Evolutionary conservation across 129 eudicot species (phyloP).

Genomic region (Silybum marianum): DNA sequence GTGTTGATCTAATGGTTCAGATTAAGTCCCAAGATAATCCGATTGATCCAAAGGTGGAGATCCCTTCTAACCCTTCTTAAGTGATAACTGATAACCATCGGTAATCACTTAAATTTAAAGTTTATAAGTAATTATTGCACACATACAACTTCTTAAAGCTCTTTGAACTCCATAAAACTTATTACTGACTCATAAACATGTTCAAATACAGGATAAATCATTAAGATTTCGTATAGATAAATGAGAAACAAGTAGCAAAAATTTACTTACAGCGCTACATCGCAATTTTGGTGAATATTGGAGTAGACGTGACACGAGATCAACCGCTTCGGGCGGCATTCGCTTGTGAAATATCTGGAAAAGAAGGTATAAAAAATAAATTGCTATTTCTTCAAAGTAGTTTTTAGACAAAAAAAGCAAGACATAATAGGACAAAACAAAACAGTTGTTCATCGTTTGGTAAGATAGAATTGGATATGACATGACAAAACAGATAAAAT

Average conservation of each 20-base stretch:
- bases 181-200: not conserved
- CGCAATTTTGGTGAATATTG: slow-evolving; percentile 92
- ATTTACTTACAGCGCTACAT: slow-evolving; percentile 73
- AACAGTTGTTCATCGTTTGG: too few species aligned
- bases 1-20: too few species aligned
- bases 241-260: slow-evolving; percentile 1
- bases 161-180: not conserved
- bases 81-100: too few species aligned
- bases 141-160: not conserved
- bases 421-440: too few species aligned
- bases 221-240: not conserved
- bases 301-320: slow-evolving; percentile 86
- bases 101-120: not conserved
- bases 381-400: not conserved
- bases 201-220: not conserved
- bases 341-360: slow-evolving; percentile 81
- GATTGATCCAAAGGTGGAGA: too few species aligned
- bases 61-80: too few species aligned
- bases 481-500: too few species aligned
- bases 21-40: too few species aligned
- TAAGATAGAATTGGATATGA: too few species aligned
- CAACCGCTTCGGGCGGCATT: slow-evolving; percentile 93
- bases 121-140: not conserved
- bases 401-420: too few species aligned
- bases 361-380: not conserved